phyloP scores from a whole-genome alignment of 345 rosid genomes.

The Acer yangbiense region DNA sequence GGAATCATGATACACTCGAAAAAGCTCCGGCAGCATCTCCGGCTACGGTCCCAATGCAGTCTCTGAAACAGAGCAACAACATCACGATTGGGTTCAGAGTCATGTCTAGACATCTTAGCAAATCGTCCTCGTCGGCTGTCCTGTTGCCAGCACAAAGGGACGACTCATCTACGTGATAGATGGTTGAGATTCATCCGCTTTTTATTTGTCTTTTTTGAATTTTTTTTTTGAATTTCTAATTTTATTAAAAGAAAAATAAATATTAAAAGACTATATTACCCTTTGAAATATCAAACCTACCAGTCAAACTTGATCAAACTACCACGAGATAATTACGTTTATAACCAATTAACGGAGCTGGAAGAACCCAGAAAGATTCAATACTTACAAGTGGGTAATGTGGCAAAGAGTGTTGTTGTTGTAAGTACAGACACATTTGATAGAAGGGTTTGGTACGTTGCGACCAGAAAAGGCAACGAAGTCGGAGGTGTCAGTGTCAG shows the following conservation, averaged over 20 bases:
- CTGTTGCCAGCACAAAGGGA: slow-evolving; percentile 73
- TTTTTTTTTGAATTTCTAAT: no score
- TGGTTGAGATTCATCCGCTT: no score
- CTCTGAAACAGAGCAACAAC: slow-evolving; percentile 41
- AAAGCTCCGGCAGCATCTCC: slow-evolving; percentile 52
- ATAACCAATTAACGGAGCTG: no score
- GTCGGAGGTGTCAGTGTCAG: slow-evolving; percentile 25
- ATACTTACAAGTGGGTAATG: slow-evolving; percentile 40
- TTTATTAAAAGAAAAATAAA: not conserved
- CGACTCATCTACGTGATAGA: slow-evolving; percentile 26
- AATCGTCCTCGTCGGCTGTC: slow-evolving; percentile 53
- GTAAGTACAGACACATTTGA: slow-evolving; percentile 49
- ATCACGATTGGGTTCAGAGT: slow-evolving; percentile 49
- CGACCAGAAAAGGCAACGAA: not conserved
- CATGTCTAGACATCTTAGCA: slow-evolving; percentile 55
- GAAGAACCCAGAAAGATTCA: not conserved
- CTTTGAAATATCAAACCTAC: no score
- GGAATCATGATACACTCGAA: no score
- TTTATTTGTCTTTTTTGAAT: no score
- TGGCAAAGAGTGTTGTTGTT: slow-evolving; percentile 42
- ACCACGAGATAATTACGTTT: no score
- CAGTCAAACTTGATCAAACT: no score
- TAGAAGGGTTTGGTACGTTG: slow-evolving; percentile 35
- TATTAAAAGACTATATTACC: no score
- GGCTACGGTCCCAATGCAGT: slow-evolving; percentile 22